These are phyloP conservation scores for Aspergillus kassunensis DNA, from an alignment of 495 filamentous ascomycete genomes.

Conservation along the genomic window DNA sequence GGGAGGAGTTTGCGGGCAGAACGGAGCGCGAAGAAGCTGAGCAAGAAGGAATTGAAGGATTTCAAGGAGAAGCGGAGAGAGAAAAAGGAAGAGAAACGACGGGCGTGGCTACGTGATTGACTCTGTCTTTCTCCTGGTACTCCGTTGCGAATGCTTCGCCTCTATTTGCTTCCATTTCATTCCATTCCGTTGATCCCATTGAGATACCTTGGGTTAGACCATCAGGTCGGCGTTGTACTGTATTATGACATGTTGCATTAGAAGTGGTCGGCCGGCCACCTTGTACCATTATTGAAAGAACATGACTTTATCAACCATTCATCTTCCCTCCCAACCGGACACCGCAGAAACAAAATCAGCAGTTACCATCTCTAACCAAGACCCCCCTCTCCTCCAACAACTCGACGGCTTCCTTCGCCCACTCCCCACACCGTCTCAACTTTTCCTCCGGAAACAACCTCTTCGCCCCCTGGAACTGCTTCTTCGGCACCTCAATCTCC, in stretches of 20 bases:
- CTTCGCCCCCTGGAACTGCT: conserved; percentile 20
- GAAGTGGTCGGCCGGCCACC: background rate
- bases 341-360: background rate
- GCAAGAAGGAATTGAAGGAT: conserved; percentile 73
- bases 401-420: conserved; percentile 11
- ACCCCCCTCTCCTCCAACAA: conserved; percentile 10
- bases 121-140: background rate
- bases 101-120: conserved; percentile 88
- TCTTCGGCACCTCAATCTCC: conserved; percentile 16
- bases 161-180: background rate
- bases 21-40: conserved; percentile 80
- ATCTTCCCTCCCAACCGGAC: no score
- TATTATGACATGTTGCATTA: conserved; percentile 1
- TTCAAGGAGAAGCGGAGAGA: conserved; percentile 72
- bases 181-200: conserved; percentile 4
- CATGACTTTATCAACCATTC: no score
- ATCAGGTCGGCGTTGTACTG: conserved; percentile 10
- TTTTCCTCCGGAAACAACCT: conserved; percentile 16
- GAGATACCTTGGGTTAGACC: conserved; percentile 11
- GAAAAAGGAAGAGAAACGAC: conserved; percentile 90
- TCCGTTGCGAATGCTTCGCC: background rate
- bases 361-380: background rate
- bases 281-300: no score
- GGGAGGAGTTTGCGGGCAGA: conserved; percentile 91
- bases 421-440: conserved; percentile 22